Base-by-base conservation (phyloP, 2,329 filamentous ascomycete genomes). In the Polychaeton citri region DNA sequence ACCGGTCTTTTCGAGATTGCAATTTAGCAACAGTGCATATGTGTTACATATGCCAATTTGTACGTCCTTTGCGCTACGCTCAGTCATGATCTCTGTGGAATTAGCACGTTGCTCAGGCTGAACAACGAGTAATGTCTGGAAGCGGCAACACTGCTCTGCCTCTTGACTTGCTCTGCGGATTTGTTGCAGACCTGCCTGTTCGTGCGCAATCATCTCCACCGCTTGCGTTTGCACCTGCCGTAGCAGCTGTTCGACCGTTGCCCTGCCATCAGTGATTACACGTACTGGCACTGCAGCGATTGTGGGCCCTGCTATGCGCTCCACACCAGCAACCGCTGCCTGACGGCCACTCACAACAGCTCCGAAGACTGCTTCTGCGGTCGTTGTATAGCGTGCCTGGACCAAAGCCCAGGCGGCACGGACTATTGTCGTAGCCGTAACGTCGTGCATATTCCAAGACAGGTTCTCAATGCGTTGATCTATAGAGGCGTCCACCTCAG, bases 41-140 rank as follows among this genome's bases (percentile, higher is more conserved):
- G n/a, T n/a, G n/a, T n/a, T n/a, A n/a, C n/a, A n/a, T n/a, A n/a
- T n/a, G n/a, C n/a, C n/a, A n/a, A n/a, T n/a, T n/a, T n/a, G n/a
- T n/a, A n/a, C n/a, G n/a, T n/a, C n/a, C n/a, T n/a, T n/a, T n/a
- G n/a, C n/a, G n/a, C n/a, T n/a, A n/a, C n/a, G n/a, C n/a, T n/a
- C n/a, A n/a, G n/a, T n/a, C n/a, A n/a, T n/a, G n/a, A n/a, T n/a
- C n/a, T n/a, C n/a, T n/a, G n/a, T n/a, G n/a, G n/a, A n/a, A n/a
- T n/a, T n/a, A n/a, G n/a, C n/a, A n/a, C n/a, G n/a, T n/a, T n/a
- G n/a, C n/a, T n/a, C n/a, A n/a, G n/a, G n/a, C n/a, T 75, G 71
- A 18, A 76, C 62, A 0, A 74, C 67, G 2, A 76, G 51, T 6
- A 71, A 64, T 0, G 69, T 73, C 5, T 66, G 64, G 32, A 74